Evolutionary conservation across 2,329 filamentous ascomycete species (phyloP), one percentile per base, ranked within the genome.

Genomic region (Verticillium zaregamsianum): DNA sequence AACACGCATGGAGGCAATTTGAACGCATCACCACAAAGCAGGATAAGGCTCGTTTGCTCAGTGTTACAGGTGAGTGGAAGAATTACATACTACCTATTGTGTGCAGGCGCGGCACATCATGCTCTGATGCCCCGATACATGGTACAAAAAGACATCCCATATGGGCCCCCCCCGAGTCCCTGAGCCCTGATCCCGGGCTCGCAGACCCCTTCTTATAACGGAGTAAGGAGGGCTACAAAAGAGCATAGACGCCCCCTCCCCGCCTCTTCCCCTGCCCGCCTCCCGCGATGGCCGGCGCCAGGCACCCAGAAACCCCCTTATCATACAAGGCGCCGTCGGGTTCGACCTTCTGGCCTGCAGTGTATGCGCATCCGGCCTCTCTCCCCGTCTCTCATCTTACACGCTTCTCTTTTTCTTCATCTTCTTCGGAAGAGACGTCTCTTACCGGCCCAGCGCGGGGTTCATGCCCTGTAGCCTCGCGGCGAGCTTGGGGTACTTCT

Each of bases 401-500:
- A 40, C 37, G 37, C 37, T 40, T 40, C 33, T 17, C 37, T 2
- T 15, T 40, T 40, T 40, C 1, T 40, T n/a, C 37, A 5, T 35
- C 20, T 20, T 5, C 20, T 11, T 9, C n/a, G 20, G 45, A 52
- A n/a, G 23, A 15, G 15, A 12, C 12, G 8, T 5, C 11, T 11
- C 59, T 64, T 65, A 66, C 59, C 64, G 62, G 58, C 61, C 63
- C 63, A 66, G 63, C 37, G 61, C 80, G 23, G 65, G 64, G 64
- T 63, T 61, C 9, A 88, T 88, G 60, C 82, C 82, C 66, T 87
- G 83, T 67, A 94, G 82, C 74, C 90, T 90, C 63, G 84, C 86
- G 15, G 90, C 90, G 59, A 95, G 82, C 75, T 92, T 87, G 49
- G 91, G 91, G 73, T 94, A 94, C 78, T 92, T 92, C 77, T 93